Conservation (phyloP, 106 monocot species). For the Allium fistulosum region DNA sequence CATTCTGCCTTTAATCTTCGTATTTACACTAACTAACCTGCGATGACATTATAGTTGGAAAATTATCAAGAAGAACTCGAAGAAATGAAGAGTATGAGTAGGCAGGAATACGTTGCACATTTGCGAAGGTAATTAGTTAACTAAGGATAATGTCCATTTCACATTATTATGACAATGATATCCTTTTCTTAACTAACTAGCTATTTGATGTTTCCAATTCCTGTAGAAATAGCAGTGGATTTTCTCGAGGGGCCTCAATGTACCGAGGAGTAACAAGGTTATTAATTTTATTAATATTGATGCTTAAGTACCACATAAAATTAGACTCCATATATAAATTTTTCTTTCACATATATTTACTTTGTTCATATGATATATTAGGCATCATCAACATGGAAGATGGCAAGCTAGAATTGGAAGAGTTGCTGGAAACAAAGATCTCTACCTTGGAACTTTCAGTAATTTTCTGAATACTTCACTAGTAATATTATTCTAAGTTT, state of each 20-base stretch:
- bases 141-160: too few relatives aligned
- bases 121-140: slow-evolving; percentile 19
- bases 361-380: slow-evolving; percentile 3
- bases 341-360: neutral
- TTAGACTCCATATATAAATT: neutral
- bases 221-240: slow-evolving; percentile 94
- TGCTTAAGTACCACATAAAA: neutral
- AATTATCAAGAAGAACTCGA: slow-evolving; percentile 43
- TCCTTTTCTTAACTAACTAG: neutral
- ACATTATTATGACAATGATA: too few relatives aligned
- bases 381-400: slow-evolving; percentile 98
- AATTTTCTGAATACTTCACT: slow-evolving; percentile 17
- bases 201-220: neutral
- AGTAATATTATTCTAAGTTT: too few relatives aligned
- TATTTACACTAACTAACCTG: too few relatives aligned
- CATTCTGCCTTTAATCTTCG: too few relatives aligned
- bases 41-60: slow-evolving; percentile 12
- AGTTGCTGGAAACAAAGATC: slow-evolving; percentile 98
- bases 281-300: neutral
- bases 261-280: slow-evolving; percentile 98
- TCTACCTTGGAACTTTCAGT: slow-evolving; percentile 99
- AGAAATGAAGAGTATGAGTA: slow-evolving; percentile 59
- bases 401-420: slow-evolving; percentile 97
- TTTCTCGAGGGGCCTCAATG: slow-evolving; percentile 93
- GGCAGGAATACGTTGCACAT: slow-evolving; percentile 68